phyloP scores from a whole-genome alignment of 352 stramenopile genomes.

The Pythium chondricola region DNA sequence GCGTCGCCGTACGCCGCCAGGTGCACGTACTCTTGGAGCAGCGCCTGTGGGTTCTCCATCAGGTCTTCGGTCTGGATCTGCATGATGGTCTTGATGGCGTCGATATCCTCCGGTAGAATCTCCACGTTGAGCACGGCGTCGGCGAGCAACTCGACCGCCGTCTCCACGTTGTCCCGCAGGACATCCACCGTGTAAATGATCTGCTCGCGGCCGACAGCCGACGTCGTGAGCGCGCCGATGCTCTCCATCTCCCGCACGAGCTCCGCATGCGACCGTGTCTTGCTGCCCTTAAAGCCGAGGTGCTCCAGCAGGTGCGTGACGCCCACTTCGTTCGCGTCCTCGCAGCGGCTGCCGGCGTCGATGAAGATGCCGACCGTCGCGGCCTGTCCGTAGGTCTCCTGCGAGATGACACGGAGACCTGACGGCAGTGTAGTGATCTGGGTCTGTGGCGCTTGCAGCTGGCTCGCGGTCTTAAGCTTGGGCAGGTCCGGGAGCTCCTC shows the following conservation, averaged over 20 bases:
- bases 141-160: constrained; percentile 87
- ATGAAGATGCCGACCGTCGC: constrained; percentile 93
- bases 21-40: constrained; percentile 85
- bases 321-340: constrained; percentile 71
- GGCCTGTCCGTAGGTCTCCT: constrained; percentile 95
- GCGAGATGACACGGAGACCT: constrained; percentile 93
- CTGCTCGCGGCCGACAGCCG: constrained; percentile 91
- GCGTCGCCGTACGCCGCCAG: constrained; percentile 78
- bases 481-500: constrained; percentile 63
- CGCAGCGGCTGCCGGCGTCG: constrained; percentile 85
- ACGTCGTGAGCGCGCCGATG: constrained; percentile 90
- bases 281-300: constrained; percentile 94
- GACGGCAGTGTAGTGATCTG: constrained; percentile 91
- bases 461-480: constrained; percentile 76
- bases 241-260: constrained; percentile 89
- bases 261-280: constrained; percentile 72
- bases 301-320: constrained; percentile 94
- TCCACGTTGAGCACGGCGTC: constrained; percentile 84
- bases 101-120: constrained; percentile 81
- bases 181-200: constrained; percentile 97
- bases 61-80: constrained; percentile 92
- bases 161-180: constrained; percentile 90
- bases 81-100: constrained; percentile 92
- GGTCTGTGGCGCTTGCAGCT: constrained; percentile 84
- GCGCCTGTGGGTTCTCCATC: constrained; percentile 74